Base-by-base conservation (phyloP, 169 alveolate genomes). In the Cardiosporidium cionae region DNA sequence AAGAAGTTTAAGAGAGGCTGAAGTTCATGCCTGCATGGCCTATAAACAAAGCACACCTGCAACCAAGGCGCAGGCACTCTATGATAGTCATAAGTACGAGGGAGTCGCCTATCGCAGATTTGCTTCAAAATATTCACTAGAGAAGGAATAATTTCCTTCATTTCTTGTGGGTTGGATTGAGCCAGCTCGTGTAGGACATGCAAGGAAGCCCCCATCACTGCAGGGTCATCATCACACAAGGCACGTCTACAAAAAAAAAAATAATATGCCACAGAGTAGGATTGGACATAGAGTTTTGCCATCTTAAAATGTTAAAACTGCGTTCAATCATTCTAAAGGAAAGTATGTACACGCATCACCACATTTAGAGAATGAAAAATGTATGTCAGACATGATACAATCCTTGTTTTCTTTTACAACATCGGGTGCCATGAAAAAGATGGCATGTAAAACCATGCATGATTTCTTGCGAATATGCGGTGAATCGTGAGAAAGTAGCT, bases 51-150 rank as follows among this genome's bases (percentile, higher is more conserved):
- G 35, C 87, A 87, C 32, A 92, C 94, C 86, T 95, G 94, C 52
- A 92, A 85, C 98, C 98, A 95, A n/a, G 98, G 98, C 6, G 97
- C 98, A 25, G 98, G 97, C 69, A 95, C 86, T 37, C 96, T 78
- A 78, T 93, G 97, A 80, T 95, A 95, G 72, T 95, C 98, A 80
- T 85, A 95, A 52, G 92, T 98, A 69, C 91, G 85, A 36, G 98
- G 97, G 58, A 93, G 85, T 76, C 91, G 87, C 74, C 92, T 94
- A 31, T 94, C 98, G 27, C 91, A 83, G 32, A 95, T 84, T 87
- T 94, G 95, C 72, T 93, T 94, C 78, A 93, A 76, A 27, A 91
- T 94, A 58, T 89, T 83, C 22, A 91, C 90, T 71, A 94, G 85
- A 52, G 91, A 85, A 2, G 92, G 84, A 32, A 89, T 90, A 37